phyloP scores from a whole-genome alignment of 2,329 filamentous ascomycete genomes.

The Aspergillus novofumigatus region DNA sequence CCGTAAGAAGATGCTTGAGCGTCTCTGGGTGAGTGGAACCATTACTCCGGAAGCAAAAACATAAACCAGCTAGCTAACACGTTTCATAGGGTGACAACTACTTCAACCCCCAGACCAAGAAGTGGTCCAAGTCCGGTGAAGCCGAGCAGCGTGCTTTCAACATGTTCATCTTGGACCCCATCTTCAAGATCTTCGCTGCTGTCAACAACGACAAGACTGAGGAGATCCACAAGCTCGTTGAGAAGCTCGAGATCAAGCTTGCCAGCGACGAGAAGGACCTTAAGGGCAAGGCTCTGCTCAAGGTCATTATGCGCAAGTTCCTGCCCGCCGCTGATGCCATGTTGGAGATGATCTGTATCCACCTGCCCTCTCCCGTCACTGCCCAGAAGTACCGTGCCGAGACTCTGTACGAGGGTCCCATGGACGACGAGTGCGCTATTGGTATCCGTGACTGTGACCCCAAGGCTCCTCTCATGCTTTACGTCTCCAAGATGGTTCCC shows the following conservation, averaged over 20 bases:
- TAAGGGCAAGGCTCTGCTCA: slow-evolving; percentile 96
- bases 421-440: slow-evolving; percentile 86
- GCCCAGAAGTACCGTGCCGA: slow-evolving; percentile 97
- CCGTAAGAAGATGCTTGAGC: slow-evolving; percentile 99
- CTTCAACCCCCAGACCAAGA: slow-evolving; percentile 99
- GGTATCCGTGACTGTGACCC: slow-evolving; percentile 98
- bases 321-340: slow-evolving; percentile 96
- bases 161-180: slow-evolving; percentile 98
- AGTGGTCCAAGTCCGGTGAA: slow-evolving; percentile 96
- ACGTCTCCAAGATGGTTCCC: slow-evolving; percentile 99
- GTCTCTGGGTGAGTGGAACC: slow-evolving; percentile 76
- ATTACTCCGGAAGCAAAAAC: not conserved
- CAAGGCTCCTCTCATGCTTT: slow-evolving; percentile 98
- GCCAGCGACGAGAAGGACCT: slow-evolving; percentile 78
- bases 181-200: slow-evolving; percentile 96
- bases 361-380: slow-evolving; percentile 91
- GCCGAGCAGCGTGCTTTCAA: slow-evolving; percentile 96
- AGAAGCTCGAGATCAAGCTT: slow-evolving; percentile 96
- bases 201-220: slow-evolving; percentile 99
- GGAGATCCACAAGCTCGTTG: slow-evolving; percentile 73
- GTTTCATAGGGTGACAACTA: slow-evolving; percentile 76
- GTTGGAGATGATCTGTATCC: slow-evolving; percentile 99
- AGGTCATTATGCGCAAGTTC: slow-evolving; percentile 98
- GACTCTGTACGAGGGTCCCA: slow-evolving; percentile 97
- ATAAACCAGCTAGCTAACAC: not conserved